Conservation (phyloP, 352 stramenopile genomes). For the Pythium insidiosum region DNA sequence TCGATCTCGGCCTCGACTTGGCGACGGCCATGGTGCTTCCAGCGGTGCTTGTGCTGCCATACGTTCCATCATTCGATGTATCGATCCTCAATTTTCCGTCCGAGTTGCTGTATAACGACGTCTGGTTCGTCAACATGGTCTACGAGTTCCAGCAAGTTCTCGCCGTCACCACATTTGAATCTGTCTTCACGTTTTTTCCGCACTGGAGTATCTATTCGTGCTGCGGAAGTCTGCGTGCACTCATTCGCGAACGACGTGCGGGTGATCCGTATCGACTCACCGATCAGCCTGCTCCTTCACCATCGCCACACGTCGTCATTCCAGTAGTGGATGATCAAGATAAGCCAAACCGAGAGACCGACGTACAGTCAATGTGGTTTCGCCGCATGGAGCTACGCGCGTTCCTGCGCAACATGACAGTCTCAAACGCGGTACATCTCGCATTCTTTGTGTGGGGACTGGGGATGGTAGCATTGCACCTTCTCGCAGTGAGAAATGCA, state of each 20-base stretch:
- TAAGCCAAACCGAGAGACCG: background rate
- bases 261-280: background rate
- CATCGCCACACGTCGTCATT: background rate
- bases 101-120: constrained; percentile 27
- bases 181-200: constrained; percentile 4
- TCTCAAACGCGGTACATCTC: background rate
- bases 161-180: constrained; percentile 3
- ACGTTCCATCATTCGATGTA: constrained; percentile 17
- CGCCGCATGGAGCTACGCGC: background rate
- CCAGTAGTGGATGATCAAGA: background rate
- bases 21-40: constrained; percentile 9
- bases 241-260: background rate
- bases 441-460: constrained; percentile 3
- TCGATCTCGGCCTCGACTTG: constrained; percentile 15
- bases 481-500: background rate
- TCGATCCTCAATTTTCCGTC: constrained; percentile 16
- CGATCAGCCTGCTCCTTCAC: background rate
- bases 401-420: background rate
- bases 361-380: background rate
- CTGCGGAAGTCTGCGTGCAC: background rate
- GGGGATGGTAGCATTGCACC: background rate
- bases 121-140: constrained; percentile 25
- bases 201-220: constrained; percentile 9
- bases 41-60: constrained; percentile 22
- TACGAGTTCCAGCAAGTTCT: constrained; percentile 30